Conservation (phyloP, 2,329 filamentous ascomycete species). For the Lomentospora prolificans region DNA sequence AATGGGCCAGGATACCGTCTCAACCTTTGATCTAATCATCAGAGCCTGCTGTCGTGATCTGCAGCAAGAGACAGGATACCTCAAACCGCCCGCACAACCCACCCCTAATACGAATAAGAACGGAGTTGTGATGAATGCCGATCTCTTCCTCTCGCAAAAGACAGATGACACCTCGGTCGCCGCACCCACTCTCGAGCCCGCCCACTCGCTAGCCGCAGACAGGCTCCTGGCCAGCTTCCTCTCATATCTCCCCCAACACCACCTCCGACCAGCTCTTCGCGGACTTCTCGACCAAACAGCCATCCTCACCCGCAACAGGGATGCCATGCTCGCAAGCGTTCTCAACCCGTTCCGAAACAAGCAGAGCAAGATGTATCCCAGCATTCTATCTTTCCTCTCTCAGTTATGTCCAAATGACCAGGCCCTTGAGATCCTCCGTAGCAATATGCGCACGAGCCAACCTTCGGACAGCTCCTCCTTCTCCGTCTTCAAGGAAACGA, state of each 20-base stretch:
- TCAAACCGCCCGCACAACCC: constrained; percentile 27
- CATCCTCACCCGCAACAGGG: constrained; percentile 57
- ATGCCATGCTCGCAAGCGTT: constrained; percentile 72
- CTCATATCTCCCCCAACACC: constrained; percentile 51
- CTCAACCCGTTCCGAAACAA: constrained; percentile 63
- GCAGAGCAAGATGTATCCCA: constrained; percentile 55
- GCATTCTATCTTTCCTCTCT: constrained; percentile 70
- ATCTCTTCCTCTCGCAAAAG: constrained; percentile 53
- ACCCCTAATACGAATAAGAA: constrained; percentile 26
- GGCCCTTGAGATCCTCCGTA: constrained; percentile 61
- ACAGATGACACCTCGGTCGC: constrained; percentile 22
- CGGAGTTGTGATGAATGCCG: constrained; percentile 50
- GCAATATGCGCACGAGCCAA: constrained; percentile 39
- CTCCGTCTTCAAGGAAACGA: constrained; percentile 5
- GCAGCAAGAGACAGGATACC: constrained; percentile 41
- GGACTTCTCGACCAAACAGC: constrained; percentile 72
- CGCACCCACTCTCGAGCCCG: constrained; percentile 26
- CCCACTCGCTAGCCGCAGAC: constrained; percentile 47
- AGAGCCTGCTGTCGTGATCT: constrained; percentile 67
- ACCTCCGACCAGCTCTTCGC: constrained; percentile 61
- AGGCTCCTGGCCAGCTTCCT: constrained; percentile 54
- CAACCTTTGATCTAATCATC: constrained; percentile 52
- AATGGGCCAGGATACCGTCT: constrained; percentile 55
- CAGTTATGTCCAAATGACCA: constrained; percentile 52
- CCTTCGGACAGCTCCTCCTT: background rate